Percentiles rank a stretch among this genome's conserved stretches.
Conservation (phyloP, 2,329 filamentous ascomycete genomes). For the Teratosphaeria gauchensis region DNA sequence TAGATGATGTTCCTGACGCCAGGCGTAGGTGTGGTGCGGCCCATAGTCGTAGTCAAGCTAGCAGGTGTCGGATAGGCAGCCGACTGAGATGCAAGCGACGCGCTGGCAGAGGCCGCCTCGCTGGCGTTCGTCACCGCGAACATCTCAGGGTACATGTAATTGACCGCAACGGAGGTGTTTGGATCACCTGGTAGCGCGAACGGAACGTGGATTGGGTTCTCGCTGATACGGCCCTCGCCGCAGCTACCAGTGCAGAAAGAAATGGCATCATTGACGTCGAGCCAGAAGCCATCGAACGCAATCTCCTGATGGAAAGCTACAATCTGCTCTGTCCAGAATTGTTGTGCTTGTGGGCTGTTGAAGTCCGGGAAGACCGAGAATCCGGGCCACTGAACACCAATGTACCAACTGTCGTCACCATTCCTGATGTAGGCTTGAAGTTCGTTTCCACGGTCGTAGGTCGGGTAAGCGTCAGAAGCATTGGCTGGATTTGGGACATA, state of each 20-base stretch:
- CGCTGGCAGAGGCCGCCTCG: slow-evolving; percentile 52
- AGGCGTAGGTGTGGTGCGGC: slow-evolving; percentile 17
- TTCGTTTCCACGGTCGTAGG: slow-evolving; percentile 41
- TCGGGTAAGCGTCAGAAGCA: slow-evolving; percentile 46
- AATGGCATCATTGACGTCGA: slow-evolving; percentile 16
- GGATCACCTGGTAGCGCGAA: slow-evolving; percentile 47
- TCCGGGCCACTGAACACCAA: slow-evolving; percentile 15
- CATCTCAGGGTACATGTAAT: slow-evolving; percentile 50
- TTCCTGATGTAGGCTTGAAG: slow-evolving; percentile 44
- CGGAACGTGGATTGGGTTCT: slow-evolving; percentile 28
- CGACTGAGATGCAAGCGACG: slow-evolving; percentile 31
- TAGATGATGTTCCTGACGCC: slow-evolving; percentile 21
- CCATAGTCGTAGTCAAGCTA: slow-evolving; percentile 7
- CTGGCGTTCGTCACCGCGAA: slow-evolving; percentile 61
- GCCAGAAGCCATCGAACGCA: slow-evolving; percentile 18
- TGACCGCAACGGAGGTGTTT: slow-evolving; percentile 12
- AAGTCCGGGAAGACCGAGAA: slow-evolving; percentile 14
- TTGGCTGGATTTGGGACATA: slow-evolving; percentile 63
- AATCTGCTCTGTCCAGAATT: slow-evolving; percentile 17
- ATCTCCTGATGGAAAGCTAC: slow-evolving; percentile 7
- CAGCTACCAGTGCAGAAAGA: slow-evolving; percentile 18
- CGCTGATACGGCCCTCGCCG: slow-evolving; percentile 8
- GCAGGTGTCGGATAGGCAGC: slow-evolving; percentile 24
- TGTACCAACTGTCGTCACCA: slow-evolving; percentile 40
- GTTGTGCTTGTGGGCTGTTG: slow-evolving; percentile 12